Conservation (phyloP, 2,329 filamentous ascomycete species). For the Penicillium thymicola region DNA sequence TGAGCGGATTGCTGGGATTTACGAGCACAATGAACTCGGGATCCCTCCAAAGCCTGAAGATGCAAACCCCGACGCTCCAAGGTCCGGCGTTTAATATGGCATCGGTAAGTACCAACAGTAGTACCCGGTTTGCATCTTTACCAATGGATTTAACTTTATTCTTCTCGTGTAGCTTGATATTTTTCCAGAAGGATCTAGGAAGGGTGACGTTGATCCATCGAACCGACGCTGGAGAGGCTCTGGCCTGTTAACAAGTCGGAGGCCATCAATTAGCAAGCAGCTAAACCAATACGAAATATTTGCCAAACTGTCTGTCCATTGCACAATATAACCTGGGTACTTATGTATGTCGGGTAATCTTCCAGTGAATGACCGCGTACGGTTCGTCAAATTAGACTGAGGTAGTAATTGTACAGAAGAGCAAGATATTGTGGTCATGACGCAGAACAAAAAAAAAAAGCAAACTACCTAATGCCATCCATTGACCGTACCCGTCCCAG, state of each 20-base stretch:
- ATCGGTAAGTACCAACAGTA: not conserved
- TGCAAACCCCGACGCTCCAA: not conserved
- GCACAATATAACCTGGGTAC: not conserved
- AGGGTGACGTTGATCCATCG: not conserved
- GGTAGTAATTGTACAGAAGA: constrained; percentile 8
- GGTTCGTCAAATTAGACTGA: constrained; percentile 6
- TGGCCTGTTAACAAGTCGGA: not conserved
- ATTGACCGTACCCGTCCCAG: constrained; percentile 35
- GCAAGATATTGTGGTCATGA: constrained; percentile 5
- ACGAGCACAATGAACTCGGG: not conserved
- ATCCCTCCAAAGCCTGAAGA: not conserved
- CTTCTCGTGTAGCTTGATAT: not conserved
- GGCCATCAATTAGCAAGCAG: not conserved
- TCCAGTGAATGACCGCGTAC: not conserved
- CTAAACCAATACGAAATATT: not conserved
- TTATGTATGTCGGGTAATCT: not conserved
- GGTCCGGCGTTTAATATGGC: not conserved
- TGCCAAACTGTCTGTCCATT: not conserved
- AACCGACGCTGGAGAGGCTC: not conserved
- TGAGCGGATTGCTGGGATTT: not conserved
- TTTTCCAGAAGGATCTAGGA: not conserved
- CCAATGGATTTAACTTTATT: not conserved
- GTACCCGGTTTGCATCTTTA: not conserved
- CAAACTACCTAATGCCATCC: constrained; percentile 35
- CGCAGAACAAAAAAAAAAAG: constrained; percentile 6